Conservation (phyloP, 2,329 filamentous ascomycete species). For the Coniella lustricola region DNA sequence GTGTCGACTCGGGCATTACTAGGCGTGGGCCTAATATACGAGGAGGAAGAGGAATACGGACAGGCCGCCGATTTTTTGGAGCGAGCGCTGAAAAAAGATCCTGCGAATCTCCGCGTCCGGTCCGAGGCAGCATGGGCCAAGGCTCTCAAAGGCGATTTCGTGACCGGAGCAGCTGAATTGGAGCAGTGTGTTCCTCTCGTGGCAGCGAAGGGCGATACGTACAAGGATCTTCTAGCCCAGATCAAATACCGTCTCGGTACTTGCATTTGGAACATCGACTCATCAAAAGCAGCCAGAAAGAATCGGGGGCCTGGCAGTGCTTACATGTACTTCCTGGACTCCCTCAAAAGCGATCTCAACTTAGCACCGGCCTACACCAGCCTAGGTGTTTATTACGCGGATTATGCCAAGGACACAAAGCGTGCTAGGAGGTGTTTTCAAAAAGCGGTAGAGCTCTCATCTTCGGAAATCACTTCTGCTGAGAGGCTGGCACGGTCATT, state of each 20-base stretch:
- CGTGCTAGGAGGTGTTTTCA: constrained; percentile 90
- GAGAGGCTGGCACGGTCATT: constrained; percentile 81
- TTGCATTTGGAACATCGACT: constrained; percentile 79
- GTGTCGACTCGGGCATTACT: constrained; percentile 76
- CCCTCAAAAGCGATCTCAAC: constrained; percentile 79
- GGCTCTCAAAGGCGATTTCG: constrained; percentile 71
- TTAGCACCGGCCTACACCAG: constrained; percentile 88
- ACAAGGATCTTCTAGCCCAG: constrained; percentile 70
- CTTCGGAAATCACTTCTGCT: constrained; percentile 78
- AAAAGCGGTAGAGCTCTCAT: constrained; percentile 88
- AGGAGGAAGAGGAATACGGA: constrained; percentile 84
- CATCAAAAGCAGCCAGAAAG: constrained; percentile 67
- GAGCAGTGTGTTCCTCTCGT: constrained; percentile 62
- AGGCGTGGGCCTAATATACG: constrained; percentile 82
- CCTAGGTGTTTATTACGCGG: constrained; percentile 82
- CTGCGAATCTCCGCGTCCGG: constrained; percentile 67
- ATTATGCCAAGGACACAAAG: constrained; percentile 82
- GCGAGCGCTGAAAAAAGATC: constrained; percentile 67
- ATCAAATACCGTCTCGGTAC: constrained; percentile 81
- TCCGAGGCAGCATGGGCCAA: constrained; percentile 91
- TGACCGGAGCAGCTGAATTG: constrained; percentile 60
- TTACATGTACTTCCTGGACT: constrained; percentile 75
- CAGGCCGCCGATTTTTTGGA: constrained; percentile 75
- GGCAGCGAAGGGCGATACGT: constrained; percentile 49
- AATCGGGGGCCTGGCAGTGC: constrained; percentile 63